These are phyloP conservation scores for Suhomyces terraborum DNA, from an alignment of 1,139 yeast species.

Conservation along the genomic window DNA sequence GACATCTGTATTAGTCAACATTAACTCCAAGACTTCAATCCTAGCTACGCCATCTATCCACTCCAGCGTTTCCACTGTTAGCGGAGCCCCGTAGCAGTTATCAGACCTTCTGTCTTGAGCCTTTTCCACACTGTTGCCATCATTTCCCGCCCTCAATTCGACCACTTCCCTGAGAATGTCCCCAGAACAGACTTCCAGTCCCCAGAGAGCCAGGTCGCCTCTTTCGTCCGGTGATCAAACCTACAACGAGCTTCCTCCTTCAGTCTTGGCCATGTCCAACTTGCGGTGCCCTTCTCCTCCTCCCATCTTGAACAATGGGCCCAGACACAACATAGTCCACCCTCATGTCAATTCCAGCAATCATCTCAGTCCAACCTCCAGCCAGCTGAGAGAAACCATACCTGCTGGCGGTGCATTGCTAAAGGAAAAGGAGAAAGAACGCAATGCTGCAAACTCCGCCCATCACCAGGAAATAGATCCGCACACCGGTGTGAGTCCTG, in stretches of 20 bases:
- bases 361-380: slow-evolving; percentile 4
- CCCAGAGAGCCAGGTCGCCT: slow-evolving; percentile 6
- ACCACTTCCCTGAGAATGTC: slow-evolving; percentile 3
- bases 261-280: slow-evolving; percentile 55
- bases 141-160: not conserved
- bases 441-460: not conserved
- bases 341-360: slow-evolving; percentile 7
- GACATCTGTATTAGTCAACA: not conserved
- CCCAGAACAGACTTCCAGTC: slow-evolving; percentile 11
- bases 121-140: no score
- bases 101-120: not conserved
- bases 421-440: slow-evolving; percentile 18
- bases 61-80: not conserved
- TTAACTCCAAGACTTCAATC: not conserved
- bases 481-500: slow-evolving; percentile 16
- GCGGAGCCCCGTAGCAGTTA: not conserved
- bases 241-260: slow-evolving; percentile 35
- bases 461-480: slow-evolving; percentile 5
- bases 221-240: slow-evolving; percentile 8
- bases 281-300: slow-evolving; percentile 70
- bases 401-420: slow-evolving; percentile 56
- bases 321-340: slow-evolving; percentile 1
- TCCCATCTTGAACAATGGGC: slow-evolving; percentile 53
- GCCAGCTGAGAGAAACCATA: slow-evolving; percentile 36
- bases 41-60: not conserved